Evolutionary conservation across 257 asterid genomes (phyloP).

Genomic region (Ocimum tenuiflorum): DNA sequence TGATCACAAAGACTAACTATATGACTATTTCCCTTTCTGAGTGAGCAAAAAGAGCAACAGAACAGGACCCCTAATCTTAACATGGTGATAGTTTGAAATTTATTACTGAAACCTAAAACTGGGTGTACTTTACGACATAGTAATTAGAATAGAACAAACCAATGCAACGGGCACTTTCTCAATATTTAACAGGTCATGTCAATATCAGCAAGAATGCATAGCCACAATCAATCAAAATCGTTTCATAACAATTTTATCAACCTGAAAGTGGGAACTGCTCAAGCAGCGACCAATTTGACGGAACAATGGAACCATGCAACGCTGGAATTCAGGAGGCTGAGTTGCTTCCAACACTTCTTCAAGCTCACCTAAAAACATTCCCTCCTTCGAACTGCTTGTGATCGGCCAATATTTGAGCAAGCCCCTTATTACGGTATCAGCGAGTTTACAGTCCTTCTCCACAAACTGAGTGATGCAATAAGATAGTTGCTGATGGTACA

Average conservation of each 20-base stretch:
- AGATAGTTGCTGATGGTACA: conserved; percentile 27
- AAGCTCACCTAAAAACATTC: conserved; percentile 27
- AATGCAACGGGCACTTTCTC: neutral
- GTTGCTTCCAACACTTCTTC: conserved; percentile 33
- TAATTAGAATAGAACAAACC: neutral
- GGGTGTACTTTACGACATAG: neutral
- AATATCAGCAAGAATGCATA: neutral
- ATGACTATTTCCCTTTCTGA: too few relatives aligned
- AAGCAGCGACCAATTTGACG: conserved; percentile 26
- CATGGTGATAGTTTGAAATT: neutral
- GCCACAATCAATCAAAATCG: too few relatives aligned
- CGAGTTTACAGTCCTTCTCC: conserved; percentile 30
- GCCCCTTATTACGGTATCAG: conserved; percentile 26
- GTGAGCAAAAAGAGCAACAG: too few relatives aligned
- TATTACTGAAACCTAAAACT: too few relatives aligned
- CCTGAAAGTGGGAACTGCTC: conserved; percentile 35
- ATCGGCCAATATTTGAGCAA: conserved; percentile 29
- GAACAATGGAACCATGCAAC: conserved; percentile 29
- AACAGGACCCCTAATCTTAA: too few relatives aligned
- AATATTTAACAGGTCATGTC: neutral
- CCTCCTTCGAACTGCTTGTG: conserved; percentile 30
- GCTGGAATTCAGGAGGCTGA: conserved; percentile 27
- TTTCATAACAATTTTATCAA: neutral
- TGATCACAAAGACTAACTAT: neutral
- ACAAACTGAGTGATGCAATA: conserved; percentile 28